These are phyloP conservation scores for Nicotiana tomentosiformis DNA, from an alignment of 257 asterid species.

Conservation along the genomic window DNA sequence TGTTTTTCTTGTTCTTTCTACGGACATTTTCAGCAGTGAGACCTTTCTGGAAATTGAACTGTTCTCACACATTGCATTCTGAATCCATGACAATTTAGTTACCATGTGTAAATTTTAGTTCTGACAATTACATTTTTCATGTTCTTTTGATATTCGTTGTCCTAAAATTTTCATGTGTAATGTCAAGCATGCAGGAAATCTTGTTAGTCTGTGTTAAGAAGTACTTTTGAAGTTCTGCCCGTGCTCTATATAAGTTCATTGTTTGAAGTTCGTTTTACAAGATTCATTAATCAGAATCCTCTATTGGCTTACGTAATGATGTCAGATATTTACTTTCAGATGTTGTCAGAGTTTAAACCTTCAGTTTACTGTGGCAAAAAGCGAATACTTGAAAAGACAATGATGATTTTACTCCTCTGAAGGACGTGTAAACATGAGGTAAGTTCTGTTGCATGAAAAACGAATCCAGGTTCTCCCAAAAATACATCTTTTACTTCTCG, in stretches of 20 bases:
- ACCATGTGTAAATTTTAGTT: not conserved
- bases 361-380: not conserved
- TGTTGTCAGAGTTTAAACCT: not conserved
- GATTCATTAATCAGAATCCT: not conserved
- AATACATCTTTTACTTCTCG: not conserved
- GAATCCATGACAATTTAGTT: not conserved
- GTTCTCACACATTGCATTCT: too few species aligned
- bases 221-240: not conserved
- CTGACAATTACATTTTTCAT: not conserved
- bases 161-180: not conserved
- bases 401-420: not conserved
- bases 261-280: not conserved
- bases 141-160: not conserved
- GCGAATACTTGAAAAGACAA: not conserved
- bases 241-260: not conserved
- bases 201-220: not conserved
- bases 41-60: too few species aligned
- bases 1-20: too few species aligned
- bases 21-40: too few species aligned
- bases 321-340: not conserved
- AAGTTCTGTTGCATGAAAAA: not conserved
- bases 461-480: not conserved
- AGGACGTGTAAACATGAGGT: not conserved
- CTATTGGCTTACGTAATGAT: too few species aligned
- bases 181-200: not conserved